Conservation (phyloP, 768 basidiomycete genomes). For the Heimioporus sp. region DNA sequence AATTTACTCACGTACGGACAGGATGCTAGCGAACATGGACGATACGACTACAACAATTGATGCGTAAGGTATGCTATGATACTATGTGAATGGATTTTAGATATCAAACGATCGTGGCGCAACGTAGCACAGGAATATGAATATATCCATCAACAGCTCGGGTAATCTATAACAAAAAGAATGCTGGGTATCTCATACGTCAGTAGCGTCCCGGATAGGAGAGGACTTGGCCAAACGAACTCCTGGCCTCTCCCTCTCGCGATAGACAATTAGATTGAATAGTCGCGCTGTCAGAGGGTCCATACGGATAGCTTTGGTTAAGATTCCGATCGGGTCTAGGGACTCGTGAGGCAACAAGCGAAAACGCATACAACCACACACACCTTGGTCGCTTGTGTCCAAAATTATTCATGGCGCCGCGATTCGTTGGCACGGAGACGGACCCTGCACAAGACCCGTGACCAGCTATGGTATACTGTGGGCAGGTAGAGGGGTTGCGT, state of each 20-base stretch:
- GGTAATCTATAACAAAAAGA: constrained; percentile 1
- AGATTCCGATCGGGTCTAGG: constrained; percentile 19
- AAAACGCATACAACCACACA: neutral
- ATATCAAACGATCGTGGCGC: neutral
- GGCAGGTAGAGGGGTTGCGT: neutral
- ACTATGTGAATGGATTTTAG: constrained; percentile 1
- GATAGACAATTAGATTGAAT: constrained; percentile 2
- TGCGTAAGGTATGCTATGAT: constrained; percentile 17
- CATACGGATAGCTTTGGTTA: constrained; percentile 8
- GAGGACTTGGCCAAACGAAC: constrained; percentile 2
- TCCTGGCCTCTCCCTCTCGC: constrained; percentile 3
- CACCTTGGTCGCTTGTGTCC: constrained; percentile 13
- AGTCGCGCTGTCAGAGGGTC: constrained; percentile 1
- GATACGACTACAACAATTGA: constrained; percentile 7
- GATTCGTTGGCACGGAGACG: constrained; percentile 3
- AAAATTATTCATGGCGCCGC: neutral
- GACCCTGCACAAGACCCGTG: constrained; percentile 1
- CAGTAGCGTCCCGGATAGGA: constrained; percentile 17
- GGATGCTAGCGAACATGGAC: neutral
- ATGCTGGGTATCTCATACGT: constrained; percentile 3
- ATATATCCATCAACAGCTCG: neutral
- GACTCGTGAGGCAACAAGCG: neutral
- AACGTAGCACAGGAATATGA: neutral
- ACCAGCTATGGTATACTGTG: neutral
- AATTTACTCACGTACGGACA: too few species aligned